Percentiles rank a stretch among this genome's conserved stretches.
These are phyloP conservation scores for Mucor piriformis DNA, from an alignment of 371 early-diverging fungal genomes.

Conservation along the genomic window DNA sequence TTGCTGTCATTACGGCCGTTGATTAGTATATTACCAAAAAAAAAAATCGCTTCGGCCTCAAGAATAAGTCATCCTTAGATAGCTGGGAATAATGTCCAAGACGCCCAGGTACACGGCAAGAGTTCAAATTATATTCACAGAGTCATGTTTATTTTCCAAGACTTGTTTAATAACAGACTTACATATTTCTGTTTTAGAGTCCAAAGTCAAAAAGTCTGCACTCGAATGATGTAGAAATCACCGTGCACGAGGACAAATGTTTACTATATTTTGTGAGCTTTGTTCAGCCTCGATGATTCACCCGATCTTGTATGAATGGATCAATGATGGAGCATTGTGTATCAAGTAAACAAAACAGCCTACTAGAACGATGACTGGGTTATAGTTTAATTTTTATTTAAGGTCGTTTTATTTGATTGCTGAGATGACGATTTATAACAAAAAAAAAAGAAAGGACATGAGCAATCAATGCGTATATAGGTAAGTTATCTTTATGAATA, in stretches of 20 bases:
- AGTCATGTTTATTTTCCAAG: conserved; percentile 52
- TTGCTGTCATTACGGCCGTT: conserved; percentile 30
- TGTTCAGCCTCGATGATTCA: conserved; percentile 45
- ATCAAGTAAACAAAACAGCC: too few relatives aligned
- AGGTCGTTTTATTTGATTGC: too few relatives aligned
- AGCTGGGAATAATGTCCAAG: conserved; percentile 60
- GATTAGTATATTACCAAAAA: conserved; percentile 52
- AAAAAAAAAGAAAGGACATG: too few relatives aligned
- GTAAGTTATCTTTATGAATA: conserved; percentile 18
- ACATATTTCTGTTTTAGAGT: conserved; percentile 36
- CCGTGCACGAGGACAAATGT: too few relatives aligned
- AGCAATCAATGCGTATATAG: too few relatives aligned
- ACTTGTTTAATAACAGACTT: conserved; percentile 52
- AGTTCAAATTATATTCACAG: conserved; percentile 58
- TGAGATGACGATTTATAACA: too few relatives aligned
- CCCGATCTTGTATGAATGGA: too few relatives aligned
- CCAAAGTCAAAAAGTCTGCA: conserved; percentile 60
- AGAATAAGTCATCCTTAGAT: conserved; percentile 52
- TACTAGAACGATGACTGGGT: too few relatives aligned
- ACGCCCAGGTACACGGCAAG: conserved; percentile 62
- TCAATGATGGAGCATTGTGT: too few relatives aligned
- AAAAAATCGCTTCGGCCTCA: conserved; percentile 57
- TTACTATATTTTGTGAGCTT: too few relatives aligned
- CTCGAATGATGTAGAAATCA: conserved; percentile 52
- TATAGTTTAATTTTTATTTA: too few relatives aligned